Evolutionary conservation across 1,139 yeast genomes (phyloP), one percentile per base, ranked within the genome.

Genomic region (Spencermartinsiella ligniputridi): DNA sequence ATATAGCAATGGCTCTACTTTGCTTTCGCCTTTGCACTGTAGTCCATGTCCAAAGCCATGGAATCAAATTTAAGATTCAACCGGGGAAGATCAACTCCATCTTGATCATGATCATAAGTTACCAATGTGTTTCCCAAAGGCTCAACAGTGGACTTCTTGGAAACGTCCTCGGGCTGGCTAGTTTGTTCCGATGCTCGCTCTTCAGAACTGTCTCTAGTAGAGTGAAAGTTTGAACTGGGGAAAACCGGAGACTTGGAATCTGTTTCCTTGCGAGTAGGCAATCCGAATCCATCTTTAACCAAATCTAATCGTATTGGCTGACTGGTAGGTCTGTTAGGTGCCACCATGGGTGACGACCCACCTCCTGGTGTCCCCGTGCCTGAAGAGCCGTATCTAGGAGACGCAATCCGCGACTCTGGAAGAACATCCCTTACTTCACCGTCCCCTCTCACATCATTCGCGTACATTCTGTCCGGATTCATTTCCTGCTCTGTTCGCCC

Each of bases 401-500:
- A 33, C 11, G 19, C 17, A 12, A 17, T 5, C n/a, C 13, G 12
- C 15, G 12, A 9, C 5, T 27, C 15, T 15, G 15, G 8, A 6
- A 27, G 12, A n/a, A 11, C 32, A 15, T n/a, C 15, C 5, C 15
- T 15, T 6, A 11, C 6, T 9, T 15, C 32, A 4, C 32, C 32
- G 9, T 22, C 25, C 6, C 25, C 11, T 6, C 11, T 6, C 9
- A 32, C 9, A 6, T 32, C 4, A 20, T 30, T 5, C 5, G n/a
- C 3, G 33, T 25, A 13, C 3, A 3, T 16, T 16, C 17, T 12
- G n/a, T 44, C 22, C 21, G 45, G 43, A 58, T 86, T 87, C 94
- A 89, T 81, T 56, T 89, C 97, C 50, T 80, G 80, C 56, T 85
- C 85, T 2, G 79, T 70, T 41, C 94, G 68, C 0, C 96, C 96